A percentile compares a stretch with the other conserved stretches of the same genome.
Conservation (phyloP, 148 eudicot species). For the Amaranthus hypochondriacus region DNA sequence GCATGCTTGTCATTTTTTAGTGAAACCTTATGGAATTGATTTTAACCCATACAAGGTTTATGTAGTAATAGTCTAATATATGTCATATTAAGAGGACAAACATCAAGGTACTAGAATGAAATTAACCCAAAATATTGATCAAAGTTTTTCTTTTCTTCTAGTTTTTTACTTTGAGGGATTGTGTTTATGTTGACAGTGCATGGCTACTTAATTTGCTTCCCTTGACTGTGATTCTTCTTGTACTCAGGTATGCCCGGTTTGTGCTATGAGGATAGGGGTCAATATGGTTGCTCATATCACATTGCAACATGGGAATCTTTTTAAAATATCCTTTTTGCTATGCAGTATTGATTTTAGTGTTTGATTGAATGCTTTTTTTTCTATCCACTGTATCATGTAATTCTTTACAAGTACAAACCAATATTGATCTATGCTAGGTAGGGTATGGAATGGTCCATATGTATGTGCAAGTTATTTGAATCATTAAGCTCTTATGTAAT, state of each 20-base stretch:
- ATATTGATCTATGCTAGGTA: background rate
- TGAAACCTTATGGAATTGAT: background rate
- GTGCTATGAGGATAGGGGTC: constrained; percentile 80
- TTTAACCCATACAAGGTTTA: background rate
- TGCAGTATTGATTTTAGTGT: background rate
- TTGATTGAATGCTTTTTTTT: background rate
- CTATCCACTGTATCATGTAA: background rate
- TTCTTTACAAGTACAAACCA: background rate
- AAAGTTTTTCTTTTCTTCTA: background rate
- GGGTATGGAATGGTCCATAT: background rate
- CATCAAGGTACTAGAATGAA: too few species aligned
- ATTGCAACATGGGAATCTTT: constrained; percentile 80
- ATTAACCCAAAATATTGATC: background rate
- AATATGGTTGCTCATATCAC: constrained; percentile 98
- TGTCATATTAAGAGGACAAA: too few species aligned
- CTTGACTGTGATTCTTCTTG: constrained; percentile 19
- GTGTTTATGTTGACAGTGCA: background rate
- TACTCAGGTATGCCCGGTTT: constrained; percentile 90
- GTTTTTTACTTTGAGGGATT: background rate
- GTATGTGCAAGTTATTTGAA: background rate
- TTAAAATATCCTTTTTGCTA: constrained; percentile 84
- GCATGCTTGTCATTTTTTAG: background rate
- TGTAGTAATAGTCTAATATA: too few species aligned
- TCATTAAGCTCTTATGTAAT: too few species aligned
- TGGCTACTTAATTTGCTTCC: background rate